These are phyloP conservation scores for Dendrostoma leiphaemia DNA, from an alignment of 2,329 filamentous ascomycete species.

Conservation along the genomic window DNA sequence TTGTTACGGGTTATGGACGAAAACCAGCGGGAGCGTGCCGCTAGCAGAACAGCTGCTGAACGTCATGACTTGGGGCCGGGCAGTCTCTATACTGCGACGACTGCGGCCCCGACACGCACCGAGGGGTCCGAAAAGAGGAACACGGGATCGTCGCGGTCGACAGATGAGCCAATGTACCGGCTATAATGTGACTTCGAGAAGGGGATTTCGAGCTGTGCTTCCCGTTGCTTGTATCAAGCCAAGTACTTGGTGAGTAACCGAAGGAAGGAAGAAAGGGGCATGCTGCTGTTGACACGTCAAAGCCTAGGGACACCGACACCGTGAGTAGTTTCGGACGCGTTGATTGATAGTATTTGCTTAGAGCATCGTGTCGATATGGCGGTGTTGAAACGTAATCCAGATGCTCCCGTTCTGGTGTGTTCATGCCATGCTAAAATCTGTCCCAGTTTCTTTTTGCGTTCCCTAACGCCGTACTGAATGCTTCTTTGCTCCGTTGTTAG, in stretches of 20 bases:
- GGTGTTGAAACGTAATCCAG: background rate
- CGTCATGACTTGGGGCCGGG: background rate
- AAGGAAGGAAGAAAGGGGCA: background rate
- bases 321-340: background rate
- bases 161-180: background rate
- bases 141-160: background rate
- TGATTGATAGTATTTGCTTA: background rate
- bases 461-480: conserved; percentile 6
- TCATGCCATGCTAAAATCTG: background rate
- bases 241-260: background rate
- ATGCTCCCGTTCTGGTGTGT: background rate
- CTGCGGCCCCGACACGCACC: background rate
- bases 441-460: background rate
- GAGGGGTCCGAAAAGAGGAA: background rate
- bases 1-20: conserved; percentile 28
- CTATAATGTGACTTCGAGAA: background rate
- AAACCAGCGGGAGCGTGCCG: conserved; percentile 5
- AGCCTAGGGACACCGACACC: no score
- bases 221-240: no score
- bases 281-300: no score
- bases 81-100: background rate
- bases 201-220: background rate
- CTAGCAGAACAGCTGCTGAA: conserved; percentile 2
- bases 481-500: background rate
- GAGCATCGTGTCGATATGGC: background rate